Conservation (phyloP, 164 flowering plant genomes). For the Litsea cubeba region DNA sequence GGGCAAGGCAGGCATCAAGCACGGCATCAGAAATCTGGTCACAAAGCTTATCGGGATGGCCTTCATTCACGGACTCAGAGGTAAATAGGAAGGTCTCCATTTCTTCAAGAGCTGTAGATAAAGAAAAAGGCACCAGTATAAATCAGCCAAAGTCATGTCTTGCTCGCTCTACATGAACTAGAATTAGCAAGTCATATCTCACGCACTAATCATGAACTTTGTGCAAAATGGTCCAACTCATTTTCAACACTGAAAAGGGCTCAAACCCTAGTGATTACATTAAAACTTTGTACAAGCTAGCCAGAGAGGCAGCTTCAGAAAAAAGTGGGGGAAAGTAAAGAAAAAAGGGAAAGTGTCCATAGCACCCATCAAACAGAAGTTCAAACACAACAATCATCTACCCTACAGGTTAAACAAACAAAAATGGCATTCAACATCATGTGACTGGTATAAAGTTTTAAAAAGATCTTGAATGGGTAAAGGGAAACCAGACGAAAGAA, state of each 20-base stretch:
- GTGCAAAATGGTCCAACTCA: not conserved
- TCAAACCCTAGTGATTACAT: not conserved
- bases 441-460: too few relatives aligned
- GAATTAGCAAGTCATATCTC: too few relatives aligned
- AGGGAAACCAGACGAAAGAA: too few relatives aligned
- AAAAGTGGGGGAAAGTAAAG: too few relatives aligned
- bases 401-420: too few relatives aligned
- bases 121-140: not conserved
- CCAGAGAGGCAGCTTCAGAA: too few relatives aligned
- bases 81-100: slow-evolving; percentile 70
- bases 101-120: slow-evolving; percentile 3
- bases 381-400: too few relatives aligned
- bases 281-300: too few relatives aligned
- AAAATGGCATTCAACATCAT: too few relatives aligned
- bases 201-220: not conserved
- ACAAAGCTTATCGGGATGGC: slow-evolving; percentile 75
- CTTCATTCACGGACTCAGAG: slow-evolving; percentile 73
- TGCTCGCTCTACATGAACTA: not conserved
- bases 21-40: slow-evolving; percentile 74
- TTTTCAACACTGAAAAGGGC: not conserved
- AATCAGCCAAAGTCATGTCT: not conserved
- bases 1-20: slow-evolving; percentile 67
- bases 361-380: not conserved
- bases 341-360: not conserved
- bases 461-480: too few relatives aligned